Evolutionary conservation across 129 eudicot genomes (phyloP).

Genomic region (Tanacetum coccineum): DNA sequence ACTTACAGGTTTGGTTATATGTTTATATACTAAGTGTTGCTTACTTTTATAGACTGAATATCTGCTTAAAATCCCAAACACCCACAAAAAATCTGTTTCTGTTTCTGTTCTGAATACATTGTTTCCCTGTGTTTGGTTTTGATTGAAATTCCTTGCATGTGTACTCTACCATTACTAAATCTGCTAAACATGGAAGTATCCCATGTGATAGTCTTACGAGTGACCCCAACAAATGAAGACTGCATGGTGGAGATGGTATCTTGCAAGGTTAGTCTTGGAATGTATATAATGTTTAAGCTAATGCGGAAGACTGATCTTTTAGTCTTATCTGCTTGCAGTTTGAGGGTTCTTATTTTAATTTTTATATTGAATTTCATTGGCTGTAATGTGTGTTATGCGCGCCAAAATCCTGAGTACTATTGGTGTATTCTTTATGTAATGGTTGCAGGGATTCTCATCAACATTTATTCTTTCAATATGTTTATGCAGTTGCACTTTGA

Average conservation of each 20-base stretch:
- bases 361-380: too few species aligned
- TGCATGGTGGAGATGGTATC: constrained; percentile 84
- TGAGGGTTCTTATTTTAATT: constrained; percentile 98
- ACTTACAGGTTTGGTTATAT: constrained; percentile 58
- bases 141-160: constrained; percentile 43
- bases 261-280: constrained; percentile 63
- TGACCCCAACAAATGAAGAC: constrained; percentile 69
- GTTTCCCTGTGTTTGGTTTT: neutral
- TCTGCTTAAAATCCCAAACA: too few species aligned
- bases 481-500: too few species aligned
- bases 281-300: neutral
- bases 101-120: neutral
- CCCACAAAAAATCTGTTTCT: too few species aligned
- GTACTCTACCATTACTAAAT: constrained; percentile 58
- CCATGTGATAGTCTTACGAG: constrained; percentile 71
- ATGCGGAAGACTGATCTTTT: neutral
- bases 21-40: too few species aligned
- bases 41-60: too few species aligned
- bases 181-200: constrained; percentile 75
- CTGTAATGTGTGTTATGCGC: too few species aligned
- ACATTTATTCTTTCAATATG: too few species aligned
- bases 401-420: too few species aligned
- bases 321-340: constrained; percentile 54
- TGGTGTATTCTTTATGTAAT: too few species aligned
- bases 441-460: too few species aligned